These are phyloP conservation scores for Canavalia ensiformis DNA, from an alignment of 306 rosid species.

Conservation along the genomic window DNA sequence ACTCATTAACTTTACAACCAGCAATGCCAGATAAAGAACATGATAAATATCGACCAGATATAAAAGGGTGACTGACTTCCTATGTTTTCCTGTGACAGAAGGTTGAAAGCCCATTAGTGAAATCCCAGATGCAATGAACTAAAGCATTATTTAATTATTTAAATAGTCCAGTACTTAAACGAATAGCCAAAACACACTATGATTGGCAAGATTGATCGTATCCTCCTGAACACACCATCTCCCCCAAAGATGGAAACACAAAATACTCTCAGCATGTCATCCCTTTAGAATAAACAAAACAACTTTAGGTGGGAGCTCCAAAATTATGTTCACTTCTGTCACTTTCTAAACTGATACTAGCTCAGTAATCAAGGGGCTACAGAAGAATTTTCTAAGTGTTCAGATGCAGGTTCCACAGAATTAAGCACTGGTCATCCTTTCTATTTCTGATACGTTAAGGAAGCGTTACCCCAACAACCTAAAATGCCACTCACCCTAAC, in stretches of 20 bases:
- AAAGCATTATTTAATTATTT: neutral
- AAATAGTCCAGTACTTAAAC: slow-evolving; percentile 16
- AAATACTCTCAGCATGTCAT: neutral
- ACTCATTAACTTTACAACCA: neutral
- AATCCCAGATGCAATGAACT: slow-evolving; percentile 25
- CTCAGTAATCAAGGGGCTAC: slow-evolving; percentile 7
- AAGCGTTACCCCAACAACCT: neutral
- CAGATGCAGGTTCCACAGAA: neutral
- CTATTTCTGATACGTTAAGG: slow-evolving; percentile 1
- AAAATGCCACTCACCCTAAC: neutral
- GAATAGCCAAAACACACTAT: neutral
- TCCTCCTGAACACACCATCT: neutral
- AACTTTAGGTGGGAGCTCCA: neutral
- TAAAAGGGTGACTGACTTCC: neutral
- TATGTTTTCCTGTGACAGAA: neutral
- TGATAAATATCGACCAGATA: slow-evolving; percentile 5
- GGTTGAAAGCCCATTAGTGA: neutral
- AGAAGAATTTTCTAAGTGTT: slow-evolving; percentile 7
- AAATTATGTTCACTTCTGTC: neutral
- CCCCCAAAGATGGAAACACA: slow-evolving; percentile 26
- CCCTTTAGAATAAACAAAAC: neutral
- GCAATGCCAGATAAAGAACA: neutral
- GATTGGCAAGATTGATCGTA: neutral
- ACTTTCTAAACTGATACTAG: neutral
- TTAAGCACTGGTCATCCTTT: neutral